These are phyloP conservation scores for Carnegiea gigantea DNA, from an alignment of 179 eudicot genomes.

Conservation along the genomic window DNA sequence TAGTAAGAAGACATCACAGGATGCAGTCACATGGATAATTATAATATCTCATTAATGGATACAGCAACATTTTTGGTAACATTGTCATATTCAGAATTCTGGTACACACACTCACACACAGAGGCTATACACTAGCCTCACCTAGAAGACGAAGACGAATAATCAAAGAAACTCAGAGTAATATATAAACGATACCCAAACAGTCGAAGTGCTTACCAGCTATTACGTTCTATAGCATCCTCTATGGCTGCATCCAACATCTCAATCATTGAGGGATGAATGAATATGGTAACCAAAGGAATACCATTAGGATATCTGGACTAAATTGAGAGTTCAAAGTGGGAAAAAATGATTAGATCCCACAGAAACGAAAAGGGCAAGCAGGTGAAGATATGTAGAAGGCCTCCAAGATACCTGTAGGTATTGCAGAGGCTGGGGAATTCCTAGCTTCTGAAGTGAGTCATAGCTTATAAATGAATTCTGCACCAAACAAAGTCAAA, in stretches of 20 bases:
- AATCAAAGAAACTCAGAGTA: not conserved
- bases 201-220: constrained; percentile 61
- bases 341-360: not conserved
- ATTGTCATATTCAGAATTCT: not conserved
- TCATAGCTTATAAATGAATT: constrained; percentile 84
- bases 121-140: not conserved
- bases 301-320: constrained; percentile 93
- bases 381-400: not conserved
- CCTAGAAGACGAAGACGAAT: not conserved
- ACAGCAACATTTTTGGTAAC: not conserved
- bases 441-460: constrained; percentile 84
- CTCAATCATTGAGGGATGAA: constrained; percentile 82
- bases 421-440: constrained; percentile 86
- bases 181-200: not conserved
- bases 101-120: not conserved
- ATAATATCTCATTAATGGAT: too few relatives aligned
- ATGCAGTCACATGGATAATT: too few relatives aligned
- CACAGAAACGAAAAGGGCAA: constrained; percentile 3
- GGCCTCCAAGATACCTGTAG: constrained; percentile 68
- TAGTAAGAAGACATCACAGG: not conserved
- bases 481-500: constrained; percentile 45
- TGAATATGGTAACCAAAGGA: constrained; percentile 69
- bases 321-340: constrained; percentile 40
- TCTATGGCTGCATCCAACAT: constrained; percentile 88
- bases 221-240: constrained; percentile 85